Percentiles rank a stretch among this genome's conserved stretches.
phyloP scores from a whole-genome alignment of 768 basidiomycete genomes.

The Rhodotorula babjevae region DNA sequence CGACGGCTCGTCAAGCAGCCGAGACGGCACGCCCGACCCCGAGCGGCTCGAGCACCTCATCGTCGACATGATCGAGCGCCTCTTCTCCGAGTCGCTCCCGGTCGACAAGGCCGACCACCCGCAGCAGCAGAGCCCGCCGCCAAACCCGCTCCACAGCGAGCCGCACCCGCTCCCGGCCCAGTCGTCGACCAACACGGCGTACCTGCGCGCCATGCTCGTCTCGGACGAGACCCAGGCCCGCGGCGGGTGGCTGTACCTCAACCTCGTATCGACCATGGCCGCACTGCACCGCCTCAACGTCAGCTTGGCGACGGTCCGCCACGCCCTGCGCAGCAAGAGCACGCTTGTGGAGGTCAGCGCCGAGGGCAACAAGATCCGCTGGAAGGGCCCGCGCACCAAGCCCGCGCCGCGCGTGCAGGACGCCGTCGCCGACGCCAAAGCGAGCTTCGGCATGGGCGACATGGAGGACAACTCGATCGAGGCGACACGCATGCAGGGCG shows the following conservation, averaged over 20 bases:
- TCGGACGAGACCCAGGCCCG: conserved; percentile 3
- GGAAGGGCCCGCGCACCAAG: conserved; percentile 22
- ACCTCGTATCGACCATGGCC: conserved; percentile 28
- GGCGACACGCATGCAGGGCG: conserved; percentile 4
- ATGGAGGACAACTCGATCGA: conserved; percentile 15
- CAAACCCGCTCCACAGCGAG: conserved; percentile 12
- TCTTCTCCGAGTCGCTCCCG: conserved; percentile 26
- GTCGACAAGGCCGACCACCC: background rate
- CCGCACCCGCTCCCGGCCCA: conserved; percentile 17
- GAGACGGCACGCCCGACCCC: background rate
- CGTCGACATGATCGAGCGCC: conserved; percentile 30
- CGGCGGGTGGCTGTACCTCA: conserved; percentile 31
- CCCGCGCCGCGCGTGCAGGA: background rate
- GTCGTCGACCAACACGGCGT: conserved; percentile 30
- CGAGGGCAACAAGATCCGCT: conserved; percentile 27
- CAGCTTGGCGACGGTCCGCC: conserved; percentile 12
- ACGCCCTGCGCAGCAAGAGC: conserved; percentile 22
- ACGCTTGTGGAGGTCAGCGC: conserved; percentile 22
- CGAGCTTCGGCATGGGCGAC: background rate
- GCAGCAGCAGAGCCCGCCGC: background rate
- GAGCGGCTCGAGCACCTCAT: conserved; percentile 16
- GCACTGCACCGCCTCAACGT: conserved; percentile 24
- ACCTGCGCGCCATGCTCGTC: conserved; percentile 27
- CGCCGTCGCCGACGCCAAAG: background rate
- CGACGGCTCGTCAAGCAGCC: background rate